Base-by-base conservation (phyloP, 305 asterid species). In the Fraxinus floribunda region DNA sequence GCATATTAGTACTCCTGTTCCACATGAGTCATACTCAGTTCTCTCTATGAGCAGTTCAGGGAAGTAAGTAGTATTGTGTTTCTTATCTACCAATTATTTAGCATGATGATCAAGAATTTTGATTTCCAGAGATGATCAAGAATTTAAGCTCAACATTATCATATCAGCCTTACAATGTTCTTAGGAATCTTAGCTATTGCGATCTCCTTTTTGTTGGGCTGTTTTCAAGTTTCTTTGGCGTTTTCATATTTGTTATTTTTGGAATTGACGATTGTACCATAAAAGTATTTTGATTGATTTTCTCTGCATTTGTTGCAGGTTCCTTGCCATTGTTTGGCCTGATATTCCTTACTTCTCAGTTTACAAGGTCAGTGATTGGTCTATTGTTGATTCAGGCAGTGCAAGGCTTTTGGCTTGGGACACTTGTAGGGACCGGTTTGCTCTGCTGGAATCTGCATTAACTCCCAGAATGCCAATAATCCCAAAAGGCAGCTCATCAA, bases 401-500 rank as follows among this genome's bases (percentile, higher is more conserved):
- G 99, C 99, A 81, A 92, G 99, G 89, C 92, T 90, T 74, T 88
- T 96, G 88, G 98, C 95, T 80, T 96, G 99, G 99, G 99, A 96
- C 87, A 84, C 94, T 78, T 96, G 99, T 85, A 90, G 95, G 85
- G 99, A 96, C 82, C 90, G 98, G 85, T 96, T 93, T 88, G 97
- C 98, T 64, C 86, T 96, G 83, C 90, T 96, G 78, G 99, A 96
- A 88, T 87, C 97, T 88, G 91, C 90, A 78, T 78, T 89, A 81
- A 86, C 97, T 85, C 97, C 97, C 15, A 93, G 97, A 89, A 91
- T 93, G 90, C 99, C 98, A 44, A 84, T 93, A 70, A 88, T 91
- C 49, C 90, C 98, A 32, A 96, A 94, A 88, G 97, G 98, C 76
- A 82, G 91, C 84, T 96, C 99, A 71, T 97, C 99, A 81, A 88